Conservation (phyloP, 352 stramenopile genomes). For the Plasmopara viticola region DNA sequence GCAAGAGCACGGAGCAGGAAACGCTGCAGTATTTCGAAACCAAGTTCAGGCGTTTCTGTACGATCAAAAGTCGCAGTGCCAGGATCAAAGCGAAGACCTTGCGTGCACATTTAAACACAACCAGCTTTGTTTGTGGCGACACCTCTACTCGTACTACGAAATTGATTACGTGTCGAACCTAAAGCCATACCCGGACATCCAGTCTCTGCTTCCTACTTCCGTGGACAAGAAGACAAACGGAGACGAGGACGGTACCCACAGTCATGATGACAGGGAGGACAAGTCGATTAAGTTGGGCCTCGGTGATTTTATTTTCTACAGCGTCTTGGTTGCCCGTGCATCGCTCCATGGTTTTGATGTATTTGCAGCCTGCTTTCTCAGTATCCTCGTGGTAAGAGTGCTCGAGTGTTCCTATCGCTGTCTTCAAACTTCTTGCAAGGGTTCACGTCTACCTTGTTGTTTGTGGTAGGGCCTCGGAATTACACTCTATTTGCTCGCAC, state of each 20-base stretch:
- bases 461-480: conserved; percentile 58
- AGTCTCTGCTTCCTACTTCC: conserved; percentile 22
- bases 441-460: neutral
- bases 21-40: conserved; percentile 18
- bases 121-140: conserved; percentile 37
- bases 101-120: conserved; percentile 25
- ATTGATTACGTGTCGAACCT: conserved; percentile 23
- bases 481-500: conserved; percentile 91
- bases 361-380: conserved; percentile 89
- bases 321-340: conserved; percentile 91
- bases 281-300: conserved; percentile 87
- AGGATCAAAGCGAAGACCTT: conserved; percentile 24
- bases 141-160: conserved; percentile 42
- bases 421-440: neutral
- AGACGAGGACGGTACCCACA: conserved; percentile 3
- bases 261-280: conserved; percentile 27
- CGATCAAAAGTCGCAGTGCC: conserved; percentile 32
- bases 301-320: conserved; percentile 99
- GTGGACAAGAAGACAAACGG: conserved; percentile 3
- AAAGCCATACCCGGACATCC: conserved; percentile 30
- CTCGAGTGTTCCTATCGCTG: neutral
- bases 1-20: conserved; percentile 2
- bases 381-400: conserved; percentile 83
- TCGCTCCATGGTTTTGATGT: conserved; percentile 88
- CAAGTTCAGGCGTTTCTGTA: conserved; percentile 40